These are phyloP conservation scores for Calonectria fujianensis DNA, from an alignment of 2,329 filamentous ascomycete genomes.

Conservation along the genomic window DNA sequence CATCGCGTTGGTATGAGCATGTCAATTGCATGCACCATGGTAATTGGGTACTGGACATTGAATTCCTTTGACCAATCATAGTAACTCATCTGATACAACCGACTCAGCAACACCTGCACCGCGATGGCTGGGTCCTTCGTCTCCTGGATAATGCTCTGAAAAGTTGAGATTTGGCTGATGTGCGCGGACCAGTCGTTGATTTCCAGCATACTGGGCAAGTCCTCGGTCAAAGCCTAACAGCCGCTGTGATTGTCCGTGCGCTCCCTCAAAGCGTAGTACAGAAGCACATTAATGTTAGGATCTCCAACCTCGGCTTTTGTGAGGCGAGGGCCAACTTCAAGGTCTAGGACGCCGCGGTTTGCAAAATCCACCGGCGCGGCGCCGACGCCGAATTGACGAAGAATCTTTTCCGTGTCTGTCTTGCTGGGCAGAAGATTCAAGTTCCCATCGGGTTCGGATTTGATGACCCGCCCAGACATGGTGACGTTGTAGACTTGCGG, in stretches of 20 bases:
- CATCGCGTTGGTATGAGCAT: constrained; percentile 20
- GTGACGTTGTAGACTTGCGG: constrained; percentile 34
- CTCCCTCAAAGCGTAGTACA: background rate
- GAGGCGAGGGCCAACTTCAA: background rate
- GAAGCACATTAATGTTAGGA: background rate
- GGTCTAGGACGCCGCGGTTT: constrained; percentile 27
- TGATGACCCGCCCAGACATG: constrained; percentile 15
- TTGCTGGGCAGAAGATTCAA: constrained; percentile 9
- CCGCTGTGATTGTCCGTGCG: background rate
- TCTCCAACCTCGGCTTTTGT: background rate
- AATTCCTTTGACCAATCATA: constrained; percentile 21
- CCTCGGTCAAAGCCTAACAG: constrained; percentile 16
- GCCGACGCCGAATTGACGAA: background rate
- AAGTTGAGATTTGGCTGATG: constrained; percentile 5
- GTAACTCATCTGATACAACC: constrained; percentile 34
- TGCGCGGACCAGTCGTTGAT: constrained; percentile 13
- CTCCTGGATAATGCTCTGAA: constrained; percentile 27
- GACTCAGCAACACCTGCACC: background rate
- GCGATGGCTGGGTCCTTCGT: constrained; percentile 6
- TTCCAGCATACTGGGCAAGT: background rate
- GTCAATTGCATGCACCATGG: background rate
- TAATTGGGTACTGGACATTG: background rate
- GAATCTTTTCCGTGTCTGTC: rapidly evolving
- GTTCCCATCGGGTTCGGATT: constrained; percentile 20
- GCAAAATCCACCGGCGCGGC: rapidly evolving